These are phyloP conservation scores for Cordyceps sp. DNA, from an alignment of 2,329 filamentous ascomycete genomes.

Conservation along the genomic window DNA sequence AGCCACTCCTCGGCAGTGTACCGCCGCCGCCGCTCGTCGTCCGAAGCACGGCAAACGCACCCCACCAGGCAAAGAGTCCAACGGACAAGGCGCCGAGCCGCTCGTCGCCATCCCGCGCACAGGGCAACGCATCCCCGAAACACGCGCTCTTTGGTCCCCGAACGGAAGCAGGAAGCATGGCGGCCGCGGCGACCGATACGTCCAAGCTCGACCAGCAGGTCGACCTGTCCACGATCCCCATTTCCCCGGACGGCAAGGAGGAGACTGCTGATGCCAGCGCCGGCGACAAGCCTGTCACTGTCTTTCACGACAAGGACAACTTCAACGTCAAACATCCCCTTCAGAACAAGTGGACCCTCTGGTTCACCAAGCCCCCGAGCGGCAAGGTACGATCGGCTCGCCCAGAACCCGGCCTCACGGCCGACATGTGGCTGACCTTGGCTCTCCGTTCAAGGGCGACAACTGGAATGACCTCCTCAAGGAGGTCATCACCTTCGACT, in stretches of 20 bases:
- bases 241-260: constrained; percentile 43
- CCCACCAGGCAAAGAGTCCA: too few species aligned
- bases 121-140: too few species aligned
- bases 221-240: constrained; percentile 51
- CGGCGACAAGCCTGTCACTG: constrained; percentile 58
- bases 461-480: constrained; percentile 98
- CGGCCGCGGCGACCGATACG: constrained; percentile 15
- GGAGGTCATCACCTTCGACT: constrained; percentile 97
- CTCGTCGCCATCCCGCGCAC: too few species aligned
- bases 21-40: too few species aligned
- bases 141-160: too few species aligned
- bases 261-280: constrained; percentile 27
- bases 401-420: background rate
- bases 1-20: too few species aligned
- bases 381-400: constrained; percentile 53
- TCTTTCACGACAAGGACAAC: constrained; percentile 97
- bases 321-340: constrained; percentile 99
- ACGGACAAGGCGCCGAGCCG: too few species aligned
- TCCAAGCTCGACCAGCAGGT: constrained; percentile 35
- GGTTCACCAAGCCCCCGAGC: constrained; percentile 97
- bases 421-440: background rate
- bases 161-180: constrained; percentile 13
- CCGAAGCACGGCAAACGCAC: too few species aligned
- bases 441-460: constrained; percentile 67
- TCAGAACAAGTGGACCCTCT: constrained; percentile 94